Base-by-base conservation (phyloP, 371 early-diverging fungal genomes). In the Ecytonucleospora hepatopenaei region DNA sequence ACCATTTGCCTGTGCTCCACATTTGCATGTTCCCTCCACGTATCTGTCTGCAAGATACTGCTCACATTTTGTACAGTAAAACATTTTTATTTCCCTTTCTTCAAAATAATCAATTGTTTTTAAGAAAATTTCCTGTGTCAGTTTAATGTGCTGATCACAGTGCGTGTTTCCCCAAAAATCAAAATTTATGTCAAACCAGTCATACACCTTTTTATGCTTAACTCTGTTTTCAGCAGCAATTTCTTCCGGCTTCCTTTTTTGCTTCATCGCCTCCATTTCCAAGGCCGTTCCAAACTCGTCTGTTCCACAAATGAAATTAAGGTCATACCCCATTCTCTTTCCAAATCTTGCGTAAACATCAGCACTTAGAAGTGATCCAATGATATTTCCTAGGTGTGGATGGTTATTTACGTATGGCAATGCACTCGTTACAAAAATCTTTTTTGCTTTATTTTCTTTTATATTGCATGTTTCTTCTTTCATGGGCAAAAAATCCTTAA, bases 271-370 rank as follows among this genome's bases (percentile, higher is more conserved):
- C 79, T 91, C 92, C 49, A 95, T 94, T 82, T 98, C 99, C 1
- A 96, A 97, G 12, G 99, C 94, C 27, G 99, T 98, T 61, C 99
- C 99, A 79, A 95, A 97, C 82, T 98, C 99, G 79, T 98, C 99
- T 0, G 99, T 97, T 69, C 99, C 99, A 80, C 93, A 91, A 51
- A 98, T 84, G 74, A 83, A 91, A n/a, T 91, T 77, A 1, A 87
- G 85, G 74, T 94, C 91, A 78, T 87, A 82, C n/a, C 88, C 89
- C 47, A 91, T 86, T 60, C 86, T 80, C 60, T 92, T 90, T 63
- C 86, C 88, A 82, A 85, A 97, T 78, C 94, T 84, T 32, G 92
- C 88, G 82, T 84, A 97, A 15, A 89, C 92, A 82, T 98, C 99
- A n/a, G 90, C 95, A 77, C 89, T 88, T 60, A 98, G 84, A 1